These are phyloP conservation scores for Cyberlindnera xishuangbannaensis DNA, from an alignment of 805 yeast species.

Conservation along the genomic window DNA sequence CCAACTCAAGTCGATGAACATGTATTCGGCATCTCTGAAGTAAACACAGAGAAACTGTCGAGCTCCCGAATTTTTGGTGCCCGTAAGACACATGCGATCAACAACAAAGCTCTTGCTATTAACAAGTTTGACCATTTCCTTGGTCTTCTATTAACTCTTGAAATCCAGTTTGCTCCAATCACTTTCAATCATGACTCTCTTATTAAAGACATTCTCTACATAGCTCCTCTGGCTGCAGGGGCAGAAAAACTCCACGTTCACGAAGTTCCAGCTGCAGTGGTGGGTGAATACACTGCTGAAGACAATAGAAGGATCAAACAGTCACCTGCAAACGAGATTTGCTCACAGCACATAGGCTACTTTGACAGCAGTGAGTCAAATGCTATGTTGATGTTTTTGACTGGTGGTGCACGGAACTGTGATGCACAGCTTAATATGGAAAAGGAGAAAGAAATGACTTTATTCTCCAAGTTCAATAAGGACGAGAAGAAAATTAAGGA, in stretches of 20 bases:
- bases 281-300: conserved; percentile 14
- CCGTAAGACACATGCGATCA: conserved; percentile 19
- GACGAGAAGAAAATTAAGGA: conserved; percentile 4
- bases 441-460: conserved; percentile 9
- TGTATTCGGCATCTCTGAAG: conserved; percentile 10
- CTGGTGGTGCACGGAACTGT: conserved; percentile 16
- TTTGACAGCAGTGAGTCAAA: conserved; percentile 1
- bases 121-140: conserved; percentile 19
- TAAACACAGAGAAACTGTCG: not conserved
- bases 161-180: conserved; percentile 15
- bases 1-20: conserved; percentile 15
- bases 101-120: conserved; percentile 10
- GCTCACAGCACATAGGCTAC: conserved; percentile 15
- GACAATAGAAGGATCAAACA: conserved; percentile 10
- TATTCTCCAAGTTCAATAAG: conserved; percentile 3
- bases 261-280: conserved; percentile 8
- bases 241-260: conserved; percentile 5
- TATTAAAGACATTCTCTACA: conserved; percentile 27
- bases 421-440: conserved; percentile 6
- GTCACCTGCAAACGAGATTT: conserved; percentile 16
- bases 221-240: conserved; percentile 25
- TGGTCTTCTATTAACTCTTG: conserved; percentile 19
- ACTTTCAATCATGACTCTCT: conserved; percentile 24
- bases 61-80: conserved; percentile 23
- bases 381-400: conserved; percentile 9